Conservation (phyloP, 306 rosid species). For the Vachellia collinsii region DNA sequence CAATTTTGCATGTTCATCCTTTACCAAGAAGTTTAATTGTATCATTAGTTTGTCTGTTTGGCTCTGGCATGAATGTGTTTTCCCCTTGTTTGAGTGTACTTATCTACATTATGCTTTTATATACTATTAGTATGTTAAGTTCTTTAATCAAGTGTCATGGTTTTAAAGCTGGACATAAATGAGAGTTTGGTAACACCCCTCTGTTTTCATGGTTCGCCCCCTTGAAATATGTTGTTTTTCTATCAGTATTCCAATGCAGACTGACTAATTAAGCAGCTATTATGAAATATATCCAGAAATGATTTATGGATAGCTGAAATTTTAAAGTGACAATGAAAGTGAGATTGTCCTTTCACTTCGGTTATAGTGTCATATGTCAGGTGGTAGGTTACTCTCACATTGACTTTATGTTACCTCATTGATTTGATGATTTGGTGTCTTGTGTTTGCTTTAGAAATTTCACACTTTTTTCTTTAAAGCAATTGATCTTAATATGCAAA, state of each 20-base stretch:
- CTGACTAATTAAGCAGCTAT: background rate
- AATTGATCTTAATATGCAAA: constrained; percentile 11
- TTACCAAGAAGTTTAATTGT: background rate
- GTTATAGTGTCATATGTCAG: constrained; percentile 11
- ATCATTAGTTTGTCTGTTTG: constrained; percentile 24
- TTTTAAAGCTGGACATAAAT: background rate
- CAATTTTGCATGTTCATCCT: constrained; percentile 19
- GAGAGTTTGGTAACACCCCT: constrained; percentile 18
- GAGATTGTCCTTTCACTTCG: constrained; percentile 20
- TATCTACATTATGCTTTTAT: constrained; percentile 3
- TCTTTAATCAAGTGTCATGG: constrained; percentile 5
- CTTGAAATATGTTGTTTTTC: constrained; percentile 32
- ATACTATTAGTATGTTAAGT: constrained; percentile 11
- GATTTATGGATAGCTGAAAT: constrained; percentile 20
- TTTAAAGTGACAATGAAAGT: constrained; percentile 14
- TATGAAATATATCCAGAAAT: constrained; percentile 4
- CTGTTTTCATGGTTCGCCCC: constrained; percentile 22
- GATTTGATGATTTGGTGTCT: constrained; percentile 5
- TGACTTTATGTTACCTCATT: constrained; percentile 3
- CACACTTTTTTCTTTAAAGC: background rate
- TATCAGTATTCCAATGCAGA: constrained; percentile 5
- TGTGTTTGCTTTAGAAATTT: constrained; percentile 4
- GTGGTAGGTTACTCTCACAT: constrained; percentile 12
- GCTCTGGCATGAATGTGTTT: constrained; percentile 22
- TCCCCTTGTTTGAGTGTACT: constrained; percentile 2